Base-by-base conservation (phyloP, 2,329 filamentous ascomycete species). In the Aspergillus bombycis region DNA sequence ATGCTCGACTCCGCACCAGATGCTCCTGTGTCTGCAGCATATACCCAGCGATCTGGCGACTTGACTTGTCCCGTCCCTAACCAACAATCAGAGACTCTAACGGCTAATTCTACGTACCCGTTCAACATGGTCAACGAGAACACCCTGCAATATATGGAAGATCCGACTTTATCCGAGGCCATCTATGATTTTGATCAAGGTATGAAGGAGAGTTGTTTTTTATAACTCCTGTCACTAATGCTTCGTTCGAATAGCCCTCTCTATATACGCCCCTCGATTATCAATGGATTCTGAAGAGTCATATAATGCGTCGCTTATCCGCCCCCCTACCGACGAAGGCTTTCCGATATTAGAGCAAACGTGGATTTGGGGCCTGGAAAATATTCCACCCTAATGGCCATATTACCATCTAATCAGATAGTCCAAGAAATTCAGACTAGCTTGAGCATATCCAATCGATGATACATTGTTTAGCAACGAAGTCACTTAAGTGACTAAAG, bases 301-400 rank as follows among this genome's bases (percentile, higher is more conserved):
- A 61, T 59, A 10, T 12, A 61, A 8, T 28, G 60, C 23, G 54
- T 63, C 28, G 3, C 26, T 50, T 28, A 10, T 57, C 58, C 32
- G 62, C 66, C 52, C 38, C n/a, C 4, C 43, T n/a, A 28, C 58
- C 2, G 46, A 57, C 1, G 63, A 66, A 34, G 62, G 57, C 2
- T 66, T 69, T 36, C 34, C 63, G 6, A 58, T 62, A 12, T 60
- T 63, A 10, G 68, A 72, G 16, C 69, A 69, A 32, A 67, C 66
- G 1, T 72, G 69, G 70, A 69, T 72, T 2, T 71, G 68, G 71
- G 69, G 64, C 11, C 28, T 68, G 19, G 66, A 72, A 26, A 63
- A 60, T 38, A 30, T 54, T 26, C 50, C 45, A 43, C 21, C 58
- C 3, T 54, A 23, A 30, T 4, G 3, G 8, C 45, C 7, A 30